These are phyloP conservation scores for Nigrospora osmanthi DNA, from an alignment of 2,329 filamentous ascomycete species.

Conservation along the genomic window DNA sequence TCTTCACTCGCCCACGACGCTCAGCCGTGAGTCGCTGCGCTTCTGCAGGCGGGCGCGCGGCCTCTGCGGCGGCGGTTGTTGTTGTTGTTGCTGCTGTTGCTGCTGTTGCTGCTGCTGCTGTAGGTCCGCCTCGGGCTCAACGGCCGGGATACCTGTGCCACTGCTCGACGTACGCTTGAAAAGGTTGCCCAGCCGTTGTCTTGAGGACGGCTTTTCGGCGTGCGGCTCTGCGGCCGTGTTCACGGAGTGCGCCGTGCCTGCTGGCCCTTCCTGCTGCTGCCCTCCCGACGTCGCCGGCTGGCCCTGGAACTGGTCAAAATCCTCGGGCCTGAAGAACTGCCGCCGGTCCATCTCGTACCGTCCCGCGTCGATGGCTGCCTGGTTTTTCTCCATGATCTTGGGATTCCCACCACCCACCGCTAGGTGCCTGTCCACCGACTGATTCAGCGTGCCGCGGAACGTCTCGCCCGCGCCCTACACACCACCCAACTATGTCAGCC, in stretches of 20 bases:
- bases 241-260: neutral
- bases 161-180: neutral
- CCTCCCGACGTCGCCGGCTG: neutral
- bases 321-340: constrained; percentile 6
- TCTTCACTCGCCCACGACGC: constrained; percentile 1
- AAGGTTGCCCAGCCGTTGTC: neutral
- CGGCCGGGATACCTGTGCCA: neutral
- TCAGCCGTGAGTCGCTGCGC: constrained; percentile 1
- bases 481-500: neutral
- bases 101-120: neutral
- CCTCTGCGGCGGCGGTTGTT: neutral
- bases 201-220: neutral
- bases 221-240: too few relatives aligned
- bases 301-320: constrained; percentile 3
- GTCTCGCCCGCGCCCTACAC: constrained; percentile 14
- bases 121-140: neutral
- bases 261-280: neutral
- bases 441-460: constrained; percentile 15
- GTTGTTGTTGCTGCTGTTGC: neutral
- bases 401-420: neutral
- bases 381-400: constrained; percentile 7
- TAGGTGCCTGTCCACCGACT: constrained; percentile 10
- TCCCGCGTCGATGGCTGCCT: constrained; percentile 6
- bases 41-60: neutral
- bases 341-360: constrained; percentile 6